These are phyloP conservation scores for Chrysanthemum seticuspe DNA, from an alignment of 129 eudicot species.

Conservation along the genomic window DNA sequence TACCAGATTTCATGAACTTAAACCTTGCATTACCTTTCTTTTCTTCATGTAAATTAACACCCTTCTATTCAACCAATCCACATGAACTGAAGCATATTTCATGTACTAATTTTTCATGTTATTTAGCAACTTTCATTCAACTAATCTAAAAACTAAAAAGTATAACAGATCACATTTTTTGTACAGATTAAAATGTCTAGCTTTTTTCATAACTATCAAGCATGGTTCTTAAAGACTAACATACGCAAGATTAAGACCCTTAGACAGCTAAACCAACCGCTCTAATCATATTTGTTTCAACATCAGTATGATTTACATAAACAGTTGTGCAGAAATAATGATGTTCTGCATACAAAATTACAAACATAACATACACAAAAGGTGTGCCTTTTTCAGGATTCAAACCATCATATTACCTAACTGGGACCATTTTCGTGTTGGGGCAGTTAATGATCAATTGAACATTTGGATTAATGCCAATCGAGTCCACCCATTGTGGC, in stretches of 20 bases:
- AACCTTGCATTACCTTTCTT: too few species aligned
- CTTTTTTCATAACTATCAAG: not conserved
- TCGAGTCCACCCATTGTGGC: constrained; percentile 87
- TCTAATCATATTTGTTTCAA: not conserved
- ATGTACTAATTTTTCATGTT: too few species aligned
- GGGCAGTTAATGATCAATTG: too few species aligned
- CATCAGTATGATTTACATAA: not conserved
- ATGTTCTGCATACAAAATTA: too few species aligned
- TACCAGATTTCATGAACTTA: too few species aligned
- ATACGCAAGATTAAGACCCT: not conserved
- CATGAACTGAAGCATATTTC: not conserved
- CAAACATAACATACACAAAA: too few species aligned
- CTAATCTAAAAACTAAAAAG: too few species aligned
- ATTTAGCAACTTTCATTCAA: too few species aligned
- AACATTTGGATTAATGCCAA: constrained; percentile 51
- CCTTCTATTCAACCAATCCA: not conserved
- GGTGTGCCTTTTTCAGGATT: too few species aligned
- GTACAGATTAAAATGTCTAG: too few species aligned
- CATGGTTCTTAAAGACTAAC: not conserved
- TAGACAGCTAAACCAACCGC: not conserved
- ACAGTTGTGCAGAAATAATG: not conserved
- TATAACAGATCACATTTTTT: too few species aligned
- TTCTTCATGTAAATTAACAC: not conserved
- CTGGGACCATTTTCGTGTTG: not conserved
- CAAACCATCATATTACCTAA: constrained; percentile 9